Evolutionary conservation across 208 protist species (phyloP), one percentile per base, ranked within the genome.

Genomic region (Trypanosoma lewisi): DNA sequence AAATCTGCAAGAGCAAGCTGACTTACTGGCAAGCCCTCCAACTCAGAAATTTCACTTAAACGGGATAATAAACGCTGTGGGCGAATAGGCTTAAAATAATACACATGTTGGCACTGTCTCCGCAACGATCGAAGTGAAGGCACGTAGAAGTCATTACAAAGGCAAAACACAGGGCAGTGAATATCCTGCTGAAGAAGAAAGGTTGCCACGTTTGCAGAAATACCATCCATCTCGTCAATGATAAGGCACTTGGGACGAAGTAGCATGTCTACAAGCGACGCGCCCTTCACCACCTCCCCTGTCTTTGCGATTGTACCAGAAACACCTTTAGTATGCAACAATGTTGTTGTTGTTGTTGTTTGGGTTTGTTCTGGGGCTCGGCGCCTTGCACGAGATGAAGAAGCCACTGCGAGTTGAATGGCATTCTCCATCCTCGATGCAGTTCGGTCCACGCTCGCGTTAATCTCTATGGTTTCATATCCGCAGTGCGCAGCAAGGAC

Each of bases 391-490:
- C 71, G 72, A 34, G 63, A 57, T 0, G 68, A 58, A n/a, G n/a
- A n/a, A 21, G 75, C 75, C 6, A 90, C 81, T 11, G 81, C 77
- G 9, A 82, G 77, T 63, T 83, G 70, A 63, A 94, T 90, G 41
- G 85, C 60, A 21, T 60, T 67, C 66, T 94, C 80, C 39, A 97
- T 65, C 36, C 72, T 72, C 34, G 83, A 72, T 23, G 76, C 67
- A 25, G 83, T 96, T 49, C 94, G 77, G 62, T 97, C 92, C 14
- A 91, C 81, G 44, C 88, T 96, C 47, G 97, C 97, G 73, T 99
- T 99, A 41, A 99, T 88, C 64, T 98, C 96, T 11, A 98, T 62
- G 52, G 88, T 69, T 50, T 91, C 80, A 71, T 98, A 99, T 1
- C 95, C 95, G 61, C 92, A 96, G 54, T 98, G 90, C 33, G 79